Base-by-base conservation (phyloP, 768 basidiomycete genomes). In the Russula griseocarnosa region DNA sequence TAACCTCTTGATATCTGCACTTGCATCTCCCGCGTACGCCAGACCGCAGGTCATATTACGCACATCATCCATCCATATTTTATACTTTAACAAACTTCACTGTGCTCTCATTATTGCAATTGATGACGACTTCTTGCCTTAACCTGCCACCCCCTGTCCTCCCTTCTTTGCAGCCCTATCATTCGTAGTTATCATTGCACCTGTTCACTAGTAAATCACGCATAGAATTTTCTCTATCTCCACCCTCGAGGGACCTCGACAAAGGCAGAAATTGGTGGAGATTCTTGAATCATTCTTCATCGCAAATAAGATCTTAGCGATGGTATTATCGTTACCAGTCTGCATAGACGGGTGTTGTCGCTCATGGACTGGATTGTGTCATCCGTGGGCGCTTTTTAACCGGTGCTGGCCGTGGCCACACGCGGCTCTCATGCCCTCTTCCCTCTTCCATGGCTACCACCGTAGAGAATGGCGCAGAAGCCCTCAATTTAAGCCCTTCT, bases 171-270 rank as follows among this genome's bases (percentile, higher is more conserved):
- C 59, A 56, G 58, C 46, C 57, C 18, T 64, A 65, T 65, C n/a
- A 49, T 58, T 46, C 11, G 55, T 46, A 53, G 61, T 46, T 53
- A 52, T 50, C 62, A 57, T 58, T 64, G 53, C 61, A 63, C 56
- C 57, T 66, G 62, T 65, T 32, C 28, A 67, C 18, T 44, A 52
- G 63, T 60, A 65, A 59, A 54, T 55, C 63, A 67, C 58, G 28
- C 63, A 65, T 67, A 67, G 66, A 66, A 18, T 40, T 42, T 42
- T 18, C 36, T 42, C 36, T 51, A 14, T 57, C 50, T 52, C 55
- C 28, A 49, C 22, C 30, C 26, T 56, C 47, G 63, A 61, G n/a
- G 30, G 46, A 42, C 44, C 32, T 42, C n/a, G 7, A 36, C 24
- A 28, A 30, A 30, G n/a, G 8, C 7, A 26, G 26, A 38, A 47